phyloP scores from a whole-genome alignment of 139 green algal genomes.

The Volvox reticuliferus region DNA sequence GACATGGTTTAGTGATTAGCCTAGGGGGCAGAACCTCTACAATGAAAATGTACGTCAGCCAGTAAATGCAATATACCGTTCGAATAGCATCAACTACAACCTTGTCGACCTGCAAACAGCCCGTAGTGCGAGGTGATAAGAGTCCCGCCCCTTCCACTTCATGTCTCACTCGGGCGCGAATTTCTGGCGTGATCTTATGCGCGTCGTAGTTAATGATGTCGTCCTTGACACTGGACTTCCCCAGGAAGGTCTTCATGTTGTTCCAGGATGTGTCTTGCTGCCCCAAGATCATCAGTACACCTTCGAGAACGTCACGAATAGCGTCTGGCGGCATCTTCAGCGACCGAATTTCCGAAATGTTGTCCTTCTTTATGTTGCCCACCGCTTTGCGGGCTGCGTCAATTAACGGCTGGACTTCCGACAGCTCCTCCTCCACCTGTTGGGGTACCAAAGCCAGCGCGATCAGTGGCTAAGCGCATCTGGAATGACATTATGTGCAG shows the following conservation, averaged over 20 bases:
- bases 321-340: conserved; percentile 80
- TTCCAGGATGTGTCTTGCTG: conserved; percentile 88
- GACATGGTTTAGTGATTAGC: no score
- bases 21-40: no score
- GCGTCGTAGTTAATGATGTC: conserved; percentile 91
- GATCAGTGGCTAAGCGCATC: no score
- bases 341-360: conserved; percentile 89
- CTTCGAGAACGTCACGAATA: conserved; percentile 85
- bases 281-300: conserved; percentile 82
- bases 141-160: no score
- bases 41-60: no score
- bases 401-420: conserved; percentile 83
- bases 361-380: conserved; percentile 86
- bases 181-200: conserved; percentile 57
- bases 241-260: conserved; percentile 91
- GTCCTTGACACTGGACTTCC: conserved; percentile 70
- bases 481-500: no score
- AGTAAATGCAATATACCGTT: no score
- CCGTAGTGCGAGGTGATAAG: no score
- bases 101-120: no score
- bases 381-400: conserved; percentile 81
- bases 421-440: conserved; percentile 81
- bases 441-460: no score
- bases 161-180: conserved; percentile 37
- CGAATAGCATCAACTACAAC: no score